Base-by-base conservation (phyloP, 2,329 filamentous ascomycete species). In the Alternaria triticimaculans region DNA sequence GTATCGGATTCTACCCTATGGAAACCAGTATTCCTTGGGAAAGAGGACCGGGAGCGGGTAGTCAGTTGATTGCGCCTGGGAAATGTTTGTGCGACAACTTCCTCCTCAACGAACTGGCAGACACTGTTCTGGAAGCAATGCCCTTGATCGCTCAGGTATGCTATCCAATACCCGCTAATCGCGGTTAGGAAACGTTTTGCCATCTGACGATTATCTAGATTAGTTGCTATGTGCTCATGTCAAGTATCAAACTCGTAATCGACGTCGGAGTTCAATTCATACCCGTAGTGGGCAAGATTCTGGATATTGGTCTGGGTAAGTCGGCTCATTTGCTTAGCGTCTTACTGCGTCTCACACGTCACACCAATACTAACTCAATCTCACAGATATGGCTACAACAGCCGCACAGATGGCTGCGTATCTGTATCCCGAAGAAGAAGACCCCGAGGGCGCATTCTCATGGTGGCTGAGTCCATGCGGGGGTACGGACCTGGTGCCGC, bases 381-480 rank as follows among this genome's bases (percentile, higher is more conserved):
- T 28, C 26, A 11, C 26, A 28, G 26, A 60, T 33, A 62, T 64
- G 58, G 58, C 46, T 15, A 41, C 62, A 6, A 60, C 57, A 7
- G 63, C 41, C 44, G 63, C 60, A 10, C 54, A 63, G 30, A 63
- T 63, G 55, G 55, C 60, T 12, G 20, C 49, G 4, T 56, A 57
- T 26, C 23, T 57, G 10, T 57, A 66, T 25, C 14, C 28, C 11
- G 54, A 58, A 14, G 64, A 61, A 23, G 43, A 66, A 11, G 33
- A 66, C 8, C 60, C 60, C 2, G 46, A 50, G 28, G 64, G 26
- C 10, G 57, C 60, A n/a, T 64, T 64, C 28, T 30, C 9, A 7
- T 64, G 61, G 56, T 66, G 64, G 64, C 51, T 64, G 8, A 57
- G 43, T n/a, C 64, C 61, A 4, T 66, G 61, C 20, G 64, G 64